These are phyloP conservation scores for Penicillium paxilli DNA, from an alignment of 495 filamentous ascomycete species.

Conservation along the genomic window DNA sequence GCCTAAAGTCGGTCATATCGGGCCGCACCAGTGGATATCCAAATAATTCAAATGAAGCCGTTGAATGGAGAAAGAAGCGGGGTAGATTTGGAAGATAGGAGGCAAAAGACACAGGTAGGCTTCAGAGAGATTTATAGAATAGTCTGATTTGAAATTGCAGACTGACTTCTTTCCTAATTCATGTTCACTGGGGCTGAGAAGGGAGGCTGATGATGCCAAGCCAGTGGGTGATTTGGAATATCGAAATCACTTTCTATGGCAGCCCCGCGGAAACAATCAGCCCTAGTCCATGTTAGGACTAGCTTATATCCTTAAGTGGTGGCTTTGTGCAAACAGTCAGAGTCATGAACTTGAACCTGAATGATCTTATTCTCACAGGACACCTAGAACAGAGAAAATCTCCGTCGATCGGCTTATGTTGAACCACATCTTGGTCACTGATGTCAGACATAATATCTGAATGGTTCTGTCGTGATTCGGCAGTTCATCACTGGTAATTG, in stretches of 20 bases:
- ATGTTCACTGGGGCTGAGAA: neutral
- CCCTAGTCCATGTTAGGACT: neutral
- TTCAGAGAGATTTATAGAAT: neutral
- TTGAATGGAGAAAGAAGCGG: no score
- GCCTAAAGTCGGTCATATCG: slow-evolving; percentile 12
- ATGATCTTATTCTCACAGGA: no score
- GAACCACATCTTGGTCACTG: no score
- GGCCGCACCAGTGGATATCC: neutral
- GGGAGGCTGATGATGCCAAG: neutral
- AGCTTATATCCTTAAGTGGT: neutral
- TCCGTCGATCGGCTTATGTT: neutral
- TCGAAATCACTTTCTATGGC: no score
- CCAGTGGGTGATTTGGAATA: neutral
- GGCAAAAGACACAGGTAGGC: no score
- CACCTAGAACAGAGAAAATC: neutral
- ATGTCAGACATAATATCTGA: no score
- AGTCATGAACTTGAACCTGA: no score
- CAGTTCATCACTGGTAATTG: no score
- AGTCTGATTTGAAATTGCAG: neutral
- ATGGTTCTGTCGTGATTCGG: no score
- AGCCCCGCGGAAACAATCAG: neutral
- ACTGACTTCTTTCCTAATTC: neutral
- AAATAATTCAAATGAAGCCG: no score
- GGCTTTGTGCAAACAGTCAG: neutral
- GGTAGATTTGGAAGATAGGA: no score